Conservation (phyloP, 345 rosid species). For the Euphorbia peplus region DNA sequence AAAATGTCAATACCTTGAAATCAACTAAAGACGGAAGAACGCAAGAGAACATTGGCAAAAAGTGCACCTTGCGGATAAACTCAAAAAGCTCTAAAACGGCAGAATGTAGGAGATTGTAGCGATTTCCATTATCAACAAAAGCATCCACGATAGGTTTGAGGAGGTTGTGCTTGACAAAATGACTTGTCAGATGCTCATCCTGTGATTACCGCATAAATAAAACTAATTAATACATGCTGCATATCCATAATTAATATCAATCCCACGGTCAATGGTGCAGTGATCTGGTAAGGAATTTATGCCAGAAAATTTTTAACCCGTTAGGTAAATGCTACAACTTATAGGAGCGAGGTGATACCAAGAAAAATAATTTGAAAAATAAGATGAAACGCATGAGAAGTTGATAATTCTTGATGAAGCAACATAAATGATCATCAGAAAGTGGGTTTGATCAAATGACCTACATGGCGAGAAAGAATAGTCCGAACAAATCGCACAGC, state of each 20-base stretch:
- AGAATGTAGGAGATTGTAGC: constrained; percentile 89
- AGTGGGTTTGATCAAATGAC: constrained; percentile 26
- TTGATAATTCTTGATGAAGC: neutral
- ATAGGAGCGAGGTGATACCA: neutral
- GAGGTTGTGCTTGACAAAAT: constrained; percentile 77
- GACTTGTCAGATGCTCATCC: constrained; percentile 84
- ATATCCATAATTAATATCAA: neutral
- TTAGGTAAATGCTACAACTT: neutral
- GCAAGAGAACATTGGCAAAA: neutral
- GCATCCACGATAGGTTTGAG: constrained; percentile 84
- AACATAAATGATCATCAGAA: neutral
- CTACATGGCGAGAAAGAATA: constrained; percentile 74
- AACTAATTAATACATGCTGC: constrained; percentile 10
- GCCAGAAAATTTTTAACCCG: neutral
- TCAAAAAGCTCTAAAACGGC: constrained; percentile 90
- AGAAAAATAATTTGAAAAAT: neutral
- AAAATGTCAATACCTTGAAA: constrained; percentile 17
- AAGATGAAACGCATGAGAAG: neutral
- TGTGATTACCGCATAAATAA: constrained; percentile 29
- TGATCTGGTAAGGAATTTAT: neutral
- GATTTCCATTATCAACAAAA: constrained; percentile 81
- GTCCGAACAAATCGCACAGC: constrained; percentile 93
- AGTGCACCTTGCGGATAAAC: constrained; percentile 77
- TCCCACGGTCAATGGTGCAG: neutral
- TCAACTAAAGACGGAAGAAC: constrained; percentile 18